Evolutionary conservation across 306 rosid species (phyloP), one percentile per base, ranked within the genome.

Genomic region (Vicia villosa): DNA sequence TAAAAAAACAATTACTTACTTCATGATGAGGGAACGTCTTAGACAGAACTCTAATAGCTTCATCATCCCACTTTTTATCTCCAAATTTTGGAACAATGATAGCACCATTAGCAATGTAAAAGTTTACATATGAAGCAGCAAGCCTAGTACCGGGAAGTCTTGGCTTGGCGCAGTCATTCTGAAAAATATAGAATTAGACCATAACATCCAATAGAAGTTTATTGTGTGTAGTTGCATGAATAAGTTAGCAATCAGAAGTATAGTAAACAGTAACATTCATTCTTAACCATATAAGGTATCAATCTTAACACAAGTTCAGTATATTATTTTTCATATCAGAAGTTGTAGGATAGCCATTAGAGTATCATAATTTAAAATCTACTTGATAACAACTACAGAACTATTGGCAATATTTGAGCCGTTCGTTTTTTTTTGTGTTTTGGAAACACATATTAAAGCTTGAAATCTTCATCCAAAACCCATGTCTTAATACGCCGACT

Each of bases 41-140:
- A 4, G 92, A 83, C 38, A 94, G 81, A 63, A 91, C 91, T 73
- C 9, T 76, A 52, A 84, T 21, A 65, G 99, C 99, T 78, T 94
- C 99, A 4, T 78, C 81, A 22, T 94, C 99, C 89, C 96, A 74
- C 69, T 88, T 88, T 63, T 70, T 74, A 80, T 94, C 99, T 77
- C 97, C 97, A 75, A 94, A 94, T 75, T 87, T 91, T 36, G 99
- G 99, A 50, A 57, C 76, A 46, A 91, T 86, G 68, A 94, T 72
- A 68, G 80, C 99, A 73, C 90, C 90, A 64, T 94, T 91, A 30
- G 96, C 96, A 81, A 89, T 81, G 86, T 94, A 94, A 73, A 94
- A 94, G 81, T 94, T 94, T 30, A 86, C 92, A 26, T 94, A 94
- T 14, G 96, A 87, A 63, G 99, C 97, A 38, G 97, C 99, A 65